phyloP scores from a whole-genome alignment of 768 basidiomycete genomes.

The Cystofilobasidium capitatum region DNA sequence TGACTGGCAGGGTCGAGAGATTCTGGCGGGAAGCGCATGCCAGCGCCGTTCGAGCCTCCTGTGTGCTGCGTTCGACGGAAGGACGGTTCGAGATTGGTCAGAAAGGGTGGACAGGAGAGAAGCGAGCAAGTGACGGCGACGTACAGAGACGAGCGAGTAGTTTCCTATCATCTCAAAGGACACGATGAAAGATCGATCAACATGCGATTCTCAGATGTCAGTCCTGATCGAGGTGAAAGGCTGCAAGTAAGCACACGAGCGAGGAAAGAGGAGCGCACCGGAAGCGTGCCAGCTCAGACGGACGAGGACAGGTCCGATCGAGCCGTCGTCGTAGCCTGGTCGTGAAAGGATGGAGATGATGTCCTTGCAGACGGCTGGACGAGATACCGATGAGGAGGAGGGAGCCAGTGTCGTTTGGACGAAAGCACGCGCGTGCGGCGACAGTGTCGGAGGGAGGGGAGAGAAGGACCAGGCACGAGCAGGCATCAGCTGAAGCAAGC shows the following conservation, averaged over 20 bases:
- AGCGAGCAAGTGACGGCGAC: constrained; percentile 37
- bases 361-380: constrained; percentile 32
- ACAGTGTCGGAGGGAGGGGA: no score
- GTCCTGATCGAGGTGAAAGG: not conserved
- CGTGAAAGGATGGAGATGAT: constrained; percentile 37
- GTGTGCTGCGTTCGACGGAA: not conserved
- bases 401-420: no score
- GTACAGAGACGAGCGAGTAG: constrained; percentile 27
- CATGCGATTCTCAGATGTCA: not conserved
- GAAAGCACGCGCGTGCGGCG: no score
- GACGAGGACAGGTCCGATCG: constrained; percentile 37
- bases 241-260: constrained; percentile 29
- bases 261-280: constrained; percentile 36
- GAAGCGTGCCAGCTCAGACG: constrained; percentile 40
- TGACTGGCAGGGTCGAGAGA: constrained; percentile 25
- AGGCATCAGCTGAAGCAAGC: not conserved
- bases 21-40: constrained; percentile 37
- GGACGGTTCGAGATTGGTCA: not conserved
- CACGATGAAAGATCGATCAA: not conserved
- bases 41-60: constrained; percentile 32
- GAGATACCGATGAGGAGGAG: no score
- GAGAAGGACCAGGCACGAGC: not conserved
- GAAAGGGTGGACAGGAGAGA: not conserved
- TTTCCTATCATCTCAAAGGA: not conserved
- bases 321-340: constrained; percentile 28